These are phyloP conservation scores for Oryza coarctata DNA, from an alignment of 176 grass and related monocot genomes.

Conservation along the genomic window DNA sequence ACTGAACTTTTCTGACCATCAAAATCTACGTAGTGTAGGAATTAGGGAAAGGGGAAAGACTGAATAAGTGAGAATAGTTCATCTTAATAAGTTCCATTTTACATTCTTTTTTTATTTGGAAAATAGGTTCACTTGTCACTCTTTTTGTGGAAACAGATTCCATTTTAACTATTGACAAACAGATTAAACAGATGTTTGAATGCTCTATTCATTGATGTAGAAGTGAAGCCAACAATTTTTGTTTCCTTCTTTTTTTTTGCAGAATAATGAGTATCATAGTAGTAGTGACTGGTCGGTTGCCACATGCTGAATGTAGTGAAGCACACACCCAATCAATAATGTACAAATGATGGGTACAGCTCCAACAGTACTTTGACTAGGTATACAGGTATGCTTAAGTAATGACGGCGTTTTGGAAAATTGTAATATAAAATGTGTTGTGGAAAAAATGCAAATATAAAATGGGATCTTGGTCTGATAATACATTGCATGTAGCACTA, in stretches of 20 bases:
- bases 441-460: not conserved
- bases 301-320: not conserved
- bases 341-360: not conserved
- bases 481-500: slow-evolving; percentile 7
- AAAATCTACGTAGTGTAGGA: not conserved
- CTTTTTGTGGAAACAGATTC: not conserved
- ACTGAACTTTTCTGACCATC: not conserved
- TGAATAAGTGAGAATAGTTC: not conserved
- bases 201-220: not conserved
- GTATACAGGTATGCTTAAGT: not conserved
- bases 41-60: not conserved
- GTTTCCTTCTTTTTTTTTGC: not conserved
- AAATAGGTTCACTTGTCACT: not conserved
- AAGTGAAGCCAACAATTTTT: not conserved
- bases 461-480: not conserved
- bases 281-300: not conserved
- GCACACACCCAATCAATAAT: not conserved
- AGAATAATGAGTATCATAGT: not conserved
- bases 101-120: not conserved
- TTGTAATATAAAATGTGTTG: not conserved
- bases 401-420: not conserved
- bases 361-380: not conserved
- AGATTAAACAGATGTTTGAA: not conserved
- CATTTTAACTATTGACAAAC: not conserved
- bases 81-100: not conserved